Evolutionary conservation across 495 filamentous ascomycete genomes (phyloP).

Genomic region (Aspergillus funiculosus): DNA sequence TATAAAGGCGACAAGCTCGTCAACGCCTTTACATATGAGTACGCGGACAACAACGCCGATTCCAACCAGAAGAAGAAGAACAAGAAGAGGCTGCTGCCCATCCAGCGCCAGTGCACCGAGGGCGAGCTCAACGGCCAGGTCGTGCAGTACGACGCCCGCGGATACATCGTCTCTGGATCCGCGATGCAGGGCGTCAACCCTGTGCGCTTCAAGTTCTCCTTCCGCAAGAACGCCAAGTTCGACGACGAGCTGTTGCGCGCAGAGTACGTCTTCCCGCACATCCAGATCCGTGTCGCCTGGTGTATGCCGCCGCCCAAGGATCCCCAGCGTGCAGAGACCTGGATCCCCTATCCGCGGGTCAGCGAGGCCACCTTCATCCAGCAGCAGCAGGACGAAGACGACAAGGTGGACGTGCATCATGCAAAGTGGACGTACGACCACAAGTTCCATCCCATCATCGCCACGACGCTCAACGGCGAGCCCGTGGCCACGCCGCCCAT

Average conservation of each 20-base stretch:
- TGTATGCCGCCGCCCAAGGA: constrained; percentile 47
- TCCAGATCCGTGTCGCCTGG: constrained; percentile 50
- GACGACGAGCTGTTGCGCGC: constrained; percentile 53
- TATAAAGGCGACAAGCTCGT: constrained; percentile 35
- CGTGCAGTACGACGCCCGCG: constrained; percentile 48
- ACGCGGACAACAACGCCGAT: too few species aligned
- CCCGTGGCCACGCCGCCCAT: constrained; percentile 47
- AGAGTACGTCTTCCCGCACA: constrained; percentile 49
- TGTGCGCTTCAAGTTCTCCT: constrained; percentile 49
- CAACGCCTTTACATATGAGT: constrained; percentile 50
- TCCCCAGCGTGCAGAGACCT: constrained; percentile 48
- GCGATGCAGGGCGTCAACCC: constrained; percentile 48
- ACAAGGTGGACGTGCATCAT: constrained; percentile 43
- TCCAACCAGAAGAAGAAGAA: too few species aligned
- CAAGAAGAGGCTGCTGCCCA: constrained; percentile 32
- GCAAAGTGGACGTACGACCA: constrained; percentile 55
- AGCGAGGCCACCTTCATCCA: constrained; percentile 52
- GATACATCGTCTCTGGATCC: constrained; percentile 48
- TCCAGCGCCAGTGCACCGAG: constrained; percentile 39
- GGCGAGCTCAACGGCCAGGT: constrained; percentile 40
- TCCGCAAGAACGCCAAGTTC: constrained; percentile 49
- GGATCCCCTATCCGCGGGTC: constrained; percentile 54
- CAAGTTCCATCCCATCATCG: constrained; percentile 54
- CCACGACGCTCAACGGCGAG: constrained; percentile 51
- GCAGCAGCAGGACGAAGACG: too few species aligned